phyloP scores from a whole-genome alignment of 2,329 filamentous ascomycete genomes.

The Epichloe hybrida region DNA sequence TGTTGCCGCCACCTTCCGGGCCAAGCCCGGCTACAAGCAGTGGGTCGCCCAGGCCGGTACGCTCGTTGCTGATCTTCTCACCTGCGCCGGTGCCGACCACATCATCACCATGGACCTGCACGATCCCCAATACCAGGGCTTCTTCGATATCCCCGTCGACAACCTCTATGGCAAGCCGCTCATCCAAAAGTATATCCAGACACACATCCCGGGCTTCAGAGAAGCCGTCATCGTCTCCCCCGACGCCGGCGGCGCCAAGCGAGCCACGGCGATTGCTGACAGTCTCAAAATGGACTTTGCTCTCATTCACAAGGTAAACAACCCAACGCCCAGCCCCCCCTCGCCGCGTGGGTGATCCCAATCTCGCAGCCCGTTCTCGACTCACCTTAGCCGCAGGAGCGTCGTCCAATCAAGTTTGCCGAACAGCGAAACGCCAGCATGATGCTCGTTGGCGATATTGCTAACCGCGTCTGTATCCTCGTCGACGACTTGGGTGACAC shows the following conservation, averaged over 20 bases:
- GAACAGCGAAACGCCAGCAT: slow-evolving; percentile 87
- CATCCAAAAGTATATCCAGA: slow-evolving; percentile 57
- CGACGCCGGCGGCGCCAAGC: slow-evolving; percentile 91
- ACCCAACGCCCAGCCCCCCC: slow-evolving; percentile 3
- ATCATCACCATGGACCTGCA: slow-evolving; percentile 97
- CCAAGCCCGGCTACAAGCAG: slow-evolving; percentile 90
- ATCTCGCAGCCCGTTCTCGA: slow-evolving; percentile 17
- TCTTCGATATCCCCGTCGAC: slow-evolving; percentile 97
- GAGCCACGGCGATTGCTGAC: slow-evolving; percentile 90
- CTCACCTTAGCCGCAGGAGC: slow-evolving; percentile 47
- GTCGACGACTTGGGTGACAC: slow-evolving; percentile 94
- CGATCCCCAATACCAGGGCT: slow-evolving; percentile 94
- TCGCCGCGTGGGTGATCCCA: too few species aligned
- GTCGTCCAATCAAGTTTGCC: slow-evolving; percentile 73
- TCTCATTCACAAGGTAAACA: slow-evolving; percentile 77
- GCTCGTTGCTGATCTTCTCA: slow-evolving; percentile 84
- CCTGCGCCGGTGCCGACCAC: slow-evolving; percentile 90
- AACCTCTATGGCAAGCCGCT: slow-evolving; percentile 82
- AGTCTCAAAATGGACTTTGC: slow-evolving; percentile 89
- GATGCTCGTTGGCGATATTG: slow-evolving; percentile 86
- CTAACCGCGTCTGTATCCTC: slow-evolving; percentile 70
- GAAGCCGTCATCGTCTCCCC: slow-evolving; percentile 84
- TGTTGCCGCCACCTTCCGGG: slow-evolving; percentile 44
- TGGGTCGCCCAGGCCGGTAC: slow-evolving; percentile 98
- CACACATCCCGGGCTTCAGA: slow-evolving; percentile 71